These are phyloP conservation scores for Capsella bursapastoris DNA, from an alignment of 345 rosid genomes.

Conservation along the genomic window DNA sequence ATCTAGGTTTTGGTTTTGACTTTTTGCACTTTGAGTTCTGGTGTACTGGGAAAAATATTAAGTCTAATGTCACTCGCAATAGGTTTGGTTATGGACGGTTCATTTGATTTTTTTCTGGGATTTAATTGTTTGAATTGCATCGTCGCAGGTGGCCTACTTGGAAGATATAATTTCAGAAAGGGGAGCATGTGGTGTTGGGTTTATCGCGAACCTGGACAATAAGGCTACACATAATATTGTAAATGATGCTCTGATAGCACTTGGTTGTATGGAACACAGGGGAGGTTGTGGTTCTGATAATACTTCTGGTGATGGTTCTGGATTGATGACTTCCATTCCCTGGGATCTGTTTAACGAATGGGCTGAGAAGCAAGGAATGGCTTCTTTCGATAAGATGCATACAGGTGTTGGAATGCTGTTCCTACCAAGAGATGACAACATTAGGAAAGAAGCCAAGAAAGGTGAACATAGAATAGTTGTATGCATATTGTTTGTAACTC, in stretches of 20 bases:
- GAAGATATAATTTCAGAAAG: constrained; percentile 86
- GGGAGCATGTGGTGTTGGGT: constrained; percentile 99
- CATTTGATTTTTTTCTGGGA: background rate
- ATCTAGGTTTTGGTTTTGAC: constrained; percentile 30
- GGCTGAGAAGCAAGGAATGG: constrained; percentile 77
- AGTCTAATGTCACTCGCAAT: background rate
- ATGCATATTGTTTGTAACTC: constrained; percentile 23
- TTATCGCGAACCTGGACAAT: constrained; percentile 87
- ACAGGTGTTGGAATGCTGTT: constrained; percentile 98
- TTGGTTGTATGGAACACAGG: constrained; percentile 99
- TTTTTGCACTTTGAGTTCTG: constrained; percentile 19
- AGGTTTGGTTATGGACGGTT: background rate
- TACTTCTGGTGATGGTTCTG: constrained; percentile 96
- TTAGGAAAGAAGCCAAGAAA: constrained; percentile 72
- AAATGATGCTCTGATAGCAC: constrained; percentile 82
- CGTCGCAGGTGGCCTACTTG: constrained; percentile 72
- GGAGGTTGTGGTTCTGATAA: constrained; percentile 99
- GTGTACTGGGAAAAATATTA: background rate
- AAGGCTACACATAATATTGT: constrained; percentile 78
- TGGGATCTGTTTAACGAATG: constrained; percentile 89
- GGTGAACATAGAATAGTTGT: constrained; percentile 52
- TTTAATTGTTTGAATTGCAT: constrained; percentile 5
- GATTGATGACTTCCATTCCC: constrained; percentile 95
- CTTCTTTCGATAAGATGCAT: constrained; percentile 74
- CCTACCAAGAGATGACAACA: constrained; percentile 69